Conservation (phyloP, 768 basidiomycete genomes). For the Trametes cinnabarina region DNA sequence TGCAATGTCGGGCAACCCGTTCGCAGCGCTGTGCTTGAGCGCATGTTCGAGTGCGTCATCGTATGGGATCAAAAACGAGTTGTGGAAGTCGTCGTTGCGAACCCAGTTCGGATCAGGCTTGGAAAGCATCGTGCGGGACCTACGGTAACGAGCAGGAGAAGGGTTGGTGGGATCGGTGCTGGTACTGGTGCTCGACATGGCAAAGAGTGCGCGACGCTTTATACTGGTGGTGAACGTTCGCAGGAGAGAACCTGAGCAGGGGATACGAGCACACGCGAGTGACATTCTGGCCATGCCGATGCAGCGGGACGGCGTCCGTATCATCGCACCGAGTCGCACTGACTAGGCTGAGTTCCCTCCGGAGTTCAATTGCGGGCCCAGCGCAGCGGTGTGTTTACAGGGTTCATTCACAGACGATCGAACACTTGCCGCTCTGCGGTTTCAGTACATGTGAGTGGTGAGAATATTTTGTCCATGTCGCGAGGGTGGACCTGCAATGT, state of each 20-base stretch:
- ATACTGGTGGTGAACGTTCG: slow-evolving; percentile 4
- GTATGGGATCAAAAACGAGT: slow-evolving; percentile 47
- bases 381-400: slow-evolving; percentile 2
- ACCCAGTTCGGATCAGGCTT: slow-evolving; percentile 40
- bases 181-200: slow-evolving; percentile 2
- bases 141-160: neutral
- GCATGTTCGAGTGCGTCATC: slow-evolving; percentile 45
- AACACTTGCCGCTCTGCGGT: neutral
- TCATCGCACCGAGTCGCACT: slow-evolving; percentile 3
- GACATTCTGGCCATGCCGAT: neutral
- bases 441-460: neutral
- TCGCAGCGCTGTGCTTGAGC: slow-evolving; percentile 38
- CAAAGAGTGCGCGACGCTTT: neutral
- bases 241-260: neutral
- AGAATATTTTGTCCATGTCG: neutral
- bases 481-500: neutral
- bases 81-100: slow-evolving; percentile 55
- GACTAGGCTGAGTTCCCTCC: slow-evolving; percentile 1
- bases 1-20: slow-evolving; percentile 51
- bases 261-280: neutral
- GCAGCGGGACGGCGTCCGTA: slow-evolving; percentile 4
- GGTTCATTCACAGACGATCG: neutral
- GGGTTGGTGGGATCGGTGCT: neutral
- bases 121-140: slow-evolving; percentile 3
- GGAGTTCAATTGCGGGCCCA: slow-evolving; percentile 1